Percentiles rank a stretch among this genome's conserved stretches.
Conservation (phyloP, 371 early-diverging fungal species). For the Blakeslea trispora region DNA sequence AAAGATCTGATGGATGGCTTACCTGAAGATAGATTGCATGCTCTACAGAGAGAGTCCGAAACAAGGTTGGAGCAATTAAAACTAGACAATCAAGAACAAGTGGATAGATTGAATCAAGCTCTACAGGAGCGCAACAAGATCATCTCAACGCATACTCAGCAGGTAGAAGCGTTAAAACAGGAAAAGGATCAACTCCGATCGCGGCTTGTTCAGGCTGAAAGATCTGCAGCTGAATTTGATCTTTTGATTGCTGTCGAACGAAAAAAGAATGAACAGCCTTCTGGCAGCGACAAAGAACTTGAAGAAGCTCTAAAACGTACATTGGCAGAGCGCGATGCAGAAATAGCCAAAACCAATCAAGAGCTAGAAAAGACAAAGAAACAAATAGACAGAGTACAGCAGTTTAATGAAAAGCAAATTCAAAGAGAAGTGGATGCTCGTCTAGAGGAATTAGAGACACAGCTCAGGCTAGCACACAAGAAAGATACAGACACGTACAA, state of each 20-base stretch:
- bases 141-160: conserved; percentile 2
- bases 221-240: neutral
- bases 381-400: conserved; percentile 3
- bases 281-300: too few species aligned
- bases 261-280: neutral
- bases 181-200: conserved; percentile 9
- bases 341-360: conserved; percentile 7
- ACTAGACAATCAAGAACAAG: neutral
- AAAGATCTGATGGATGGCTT: neutral
- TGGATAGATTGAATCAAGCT: neutral
- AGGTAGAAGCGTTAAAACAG: neutral
- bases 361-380: conserved; percentile 10
- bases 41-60: conserved; percentile 10
- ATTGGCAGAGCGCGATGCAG: conserved; percentile 21
- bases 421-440: conserved; percentile 11
- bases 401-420: conserved; percentile 4
- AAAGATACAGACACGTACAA: conserved; percentile 8
- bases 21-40: neutral
- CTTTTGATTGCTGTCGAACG: neutral
- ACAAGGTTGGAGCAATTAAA: conserved; percentile 5
- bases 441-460: conserved; percentile 7
- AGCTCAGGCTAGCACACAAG: conserved; percentile 1
- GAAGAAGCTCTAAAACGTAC: conserved; percentile 20
- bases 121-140: neutral
- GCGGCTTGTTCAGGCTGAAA: conserved; percentile 8